Evolutionary conservation across 2,329 filamentous ascomycete species (phyloP).

Genomic region (Apiospora pterosperma): DNA sequence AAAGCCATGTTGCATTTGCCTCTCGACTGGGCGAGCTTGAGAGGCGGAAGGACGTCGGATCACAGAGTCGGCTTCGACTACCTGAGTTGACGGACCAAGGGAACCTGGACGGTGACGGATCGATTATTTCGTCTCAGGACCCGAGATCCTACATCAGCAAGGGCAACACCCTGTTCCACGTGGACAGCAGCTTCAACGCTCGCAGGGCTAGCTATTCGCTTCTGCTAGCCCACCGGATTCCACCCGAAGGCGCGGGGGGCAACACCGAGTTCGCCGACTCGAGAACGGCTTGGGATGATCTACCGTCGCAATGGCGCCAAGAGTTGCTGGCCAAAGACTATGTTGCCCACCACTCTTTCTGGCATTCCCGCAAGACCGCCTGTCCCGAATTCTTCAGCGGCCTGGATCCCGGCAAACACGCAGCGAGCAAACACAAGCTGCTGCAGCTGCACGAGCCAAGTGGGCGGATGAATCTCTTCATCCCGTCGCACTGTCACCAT

Average conservation of each 20-base stretch:
- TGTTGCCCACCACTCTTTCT: constrained; percentile 25
- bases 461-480: constrained; percentile 41
- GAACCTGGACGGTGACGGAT: constrained; percentile 48
- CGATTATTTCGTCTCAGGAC: constrained; percentile 34
- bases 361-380: constrained; percentile 31
- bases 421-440: constrained; percentile 31
- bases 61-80: constrained; percentile 43
- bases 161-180: constrained; percentile 20
- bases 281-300: constrained; percentile 7
- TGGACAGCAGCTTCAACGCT: constrained; percentile 8
- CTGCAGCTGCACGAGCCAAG: constrained; percentile 40
- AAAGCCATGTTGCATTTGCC: constrained; percentile 47
- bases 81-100: constrained; percentile 55
- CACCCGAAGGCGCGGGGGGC: not conserved
- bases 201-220: constrained; percentile 5
- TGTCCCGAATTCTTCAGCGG: constrained; percentile 31
- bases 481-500: constrained; percentile 41
- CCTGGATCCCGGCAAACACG: constrained; percentile 24
- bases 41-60: constrained; percentile 42
- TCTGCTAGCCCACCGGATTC: not conserved
- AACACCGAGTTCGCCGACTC: constrained; percentile 5
- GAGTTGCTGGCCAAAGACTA: not conserved
- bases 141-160: constrained; percentile 37
- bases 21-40: constrained; percentile 51
- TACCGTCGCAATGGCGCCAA: not conserved